Base-by-base conservation (phyloP, 306 rosid genomes). In the Mucuna pruriens region DNA sequence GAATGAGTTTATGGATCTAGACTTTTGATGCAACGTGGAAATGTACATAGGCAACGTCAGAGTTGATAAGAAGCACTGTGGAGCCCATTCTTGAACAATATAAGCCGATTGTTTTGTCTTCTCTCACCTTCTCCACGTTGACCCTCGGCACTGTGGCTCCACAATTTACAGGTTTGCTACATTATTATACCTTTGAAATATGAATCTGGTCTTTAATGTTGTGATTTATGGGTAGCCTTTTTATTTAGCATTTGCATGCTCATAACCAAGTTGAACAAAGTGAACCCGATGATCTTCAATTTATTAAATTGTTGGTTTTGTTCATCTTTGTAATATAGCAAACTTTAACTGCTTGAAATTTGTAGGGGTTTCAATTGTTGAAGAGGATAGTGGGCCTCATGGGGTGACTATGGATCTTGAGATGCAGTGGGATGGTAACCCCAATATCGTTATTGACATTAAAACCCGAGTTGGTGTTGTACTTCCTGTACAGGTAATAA, bases 371-470 rank as follows among this genome's bases (percentile, higher is more conserved):
- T 29, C 89, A 34, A 84, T 93, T 31, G 55, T 91, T 75, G 99
- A 95, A 79, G 90, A 77, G 48, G 89, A 90, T 67, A 82, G 91
- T 79, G 90, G 84, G 36, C 7, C 76, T 77, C 80, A 45, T 10
- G 95, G 91, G 77, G 81, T 93, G 40, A 92, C 97, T 15, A 74
- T 95, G 88, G 98, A 95, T 89, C 74, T 95, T 76, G 99, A 95
- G 84, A 82, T 95, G 88, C 95, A 95, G 55, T 95, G 99, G 99
- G 99, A 95, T 86, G 99, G 99, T 52, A 86, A 91, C 74, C 99
- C 97, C 20, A 84, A 88, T 74, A 87, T 95, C 65, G 83, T 89
- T 52, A 93, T 95, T 80, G 98, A 87, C 75, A 89, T 95, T 22
- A 95, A 90, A 84, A 95, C 99, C 64, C 76, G 62, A 79, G 74